Percentiles rank a stretch among this genome's conserved stretches.
Evolutionary conservation across 495 filamentous ascomycete species (phyloP).

Genomic region (Articulospora tetracladia): DNA sequence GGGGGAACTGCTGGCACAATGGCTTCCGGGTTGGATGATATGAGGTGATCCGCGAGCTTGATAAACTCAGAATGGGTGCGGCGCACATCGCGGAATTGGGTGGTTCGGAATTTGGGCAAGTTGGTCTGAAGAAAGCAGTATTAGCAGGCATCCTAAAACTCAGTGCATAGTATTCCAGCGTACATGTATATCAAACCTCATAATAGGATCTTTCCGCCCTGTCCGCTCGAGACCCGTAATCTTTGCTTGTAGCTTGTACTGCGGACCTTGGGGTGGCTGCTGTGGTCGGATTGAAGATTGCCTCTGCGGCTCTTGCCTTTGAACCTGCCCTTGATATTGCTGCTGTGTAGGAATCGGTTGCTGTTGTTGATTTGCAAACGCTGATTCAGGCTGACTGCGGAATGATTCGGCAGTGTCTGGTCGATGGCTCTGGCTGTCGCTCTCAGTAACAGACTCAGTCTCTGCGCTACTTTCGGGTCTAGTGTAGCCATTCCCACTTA

Average conservation of each 20-base stretch:
- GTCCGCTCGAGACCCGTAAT: constrained; percentile 89
- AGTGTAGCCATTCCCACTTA: constrained; percentile 14
- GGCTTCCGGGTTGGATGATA: constrained; percentile 93
- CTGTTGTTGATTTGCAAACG: constrained; percentile 11
- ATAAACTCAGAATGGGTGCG: constrained; percentile 93
- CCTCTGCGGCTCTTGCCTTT: constrained; percentile 35
- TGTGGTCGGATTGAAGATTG: constrained; percentile 33
- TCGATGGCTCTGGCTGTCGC: constrained; percentile 20
- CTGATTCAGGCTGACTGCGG: constrained; percentile 36
- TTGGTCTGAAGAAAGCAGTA: constrained; percentile 64
- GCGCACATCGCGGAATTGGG: constrained; percentile 95
- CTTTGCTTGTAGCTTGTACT: constrained; percentile 87
- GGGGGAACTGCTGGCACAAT: constrained; percentile 97
- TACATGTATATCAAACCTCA: constrained; percentile 97
- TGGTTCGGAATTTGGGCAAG: constrained; percentile 94
- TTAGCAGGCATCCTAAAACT: constrained; percentile 14
- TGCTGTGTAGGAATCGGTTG: constrained; percentile 23
- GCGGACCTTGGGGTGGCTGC: constrained; percentile 41
- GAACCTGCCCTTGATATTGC: constrained; percentile 37
- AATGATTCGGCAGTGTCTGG: constrained; percentile 42
- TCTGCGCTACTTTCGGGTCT: constrained; percentile 20
- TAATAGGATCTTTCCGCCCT: constrained; percentile 90
- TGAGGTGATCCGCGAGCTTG: constrained; percentile 90
- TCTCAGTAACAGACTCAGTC: constrained; percentile 18
- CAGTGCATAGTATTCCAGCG: constrained; percentile 27